A percentile compares a stretch with the other conserved stretches of the same genome.
phyloP scores from a whole-genome alignment of 1,139 yeast genomes.

The Saccharomyces pastorianus region DNA sequence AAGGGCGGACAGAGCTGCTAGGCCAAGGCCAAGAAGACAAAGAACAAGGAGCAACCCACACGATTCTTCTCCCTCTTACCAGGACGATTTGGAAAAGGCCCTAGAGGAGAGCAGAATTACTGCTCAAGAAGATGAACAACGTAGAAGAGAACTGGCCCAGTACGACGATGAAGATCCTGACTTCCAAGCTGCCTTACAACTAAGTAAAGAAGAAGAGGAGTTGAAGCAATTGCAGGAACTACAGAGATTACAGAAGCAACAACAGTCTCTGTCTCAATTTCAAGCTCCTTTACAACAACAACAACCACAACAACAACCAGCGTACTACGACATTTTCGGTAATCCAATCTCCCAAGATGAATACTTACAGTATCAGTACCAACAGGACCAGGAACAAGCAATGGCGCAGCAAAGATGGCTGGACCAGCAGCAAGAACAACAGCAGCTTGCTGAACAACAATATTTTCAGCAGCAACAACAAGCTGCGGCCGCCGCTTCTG shows the following conservation, averaged over 20 bases:
- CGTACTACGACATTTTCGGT: conserved; percentile 65
- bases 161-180: conserved; percentile 51
- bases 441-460: conserved; percentile 15
- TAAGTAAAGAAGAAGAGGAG: conserved; percentile 85
- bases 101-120: conserved; percentile 74
- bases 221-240: conserved; percentile 47
- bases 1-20: conserved; percentile 20
- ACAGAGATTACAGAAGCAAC: conserved; percentile 44
- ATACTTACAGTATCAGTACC: conserved; percentile 35
- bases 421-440: conserved; percentile 20
- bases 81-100: conserved; percentile 77
- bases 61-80: conserved; percentile 32
- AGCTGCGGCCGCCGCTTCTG: background rate
- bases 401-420: conserved; percentile 21
- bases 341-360: conserved; percentile 53
- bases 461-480: conserved; percentile 22
- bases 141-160: conserved; percentile 35
- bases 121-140: conserved; percentile 75
- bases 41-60: background rate
- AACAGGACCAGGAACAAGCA: conserved; percentile 32
- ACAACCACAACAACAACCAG: conserved; percentile 14
- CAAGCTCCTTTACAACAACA: conserved; percentile 27
- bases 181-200: conserved; percentile 56
- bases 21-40: conserved; percentile 27
- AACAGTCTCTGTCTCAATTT: conserved; percentile 15